phyloP scores from a whole-genome alignment of 73 alveolate genomes.

The Uronychia setigera region DNA sequence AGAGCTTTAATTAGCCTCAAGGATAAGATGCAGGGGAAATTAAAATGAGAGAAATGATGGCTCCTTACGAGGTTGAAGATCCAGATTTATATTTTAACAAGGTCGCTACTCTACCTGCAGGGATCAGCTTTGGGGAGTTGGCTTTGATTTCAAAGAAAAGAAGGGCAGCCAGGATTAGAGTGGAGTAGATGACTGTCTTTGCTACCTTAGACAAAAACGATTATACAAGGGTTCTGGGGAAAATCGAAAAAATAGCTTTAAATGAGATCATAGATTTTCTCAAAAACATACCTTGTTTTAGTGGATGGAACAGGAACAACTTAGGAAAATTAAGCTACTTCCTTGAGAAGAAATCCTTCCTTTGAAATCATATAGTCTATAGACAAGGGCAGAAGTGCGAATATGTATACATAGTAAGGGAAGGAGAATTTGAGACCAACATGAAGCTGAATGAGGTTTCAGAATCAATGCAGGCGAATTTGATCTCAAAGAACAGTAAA shows the following conservation, averaged over 20 bases:
- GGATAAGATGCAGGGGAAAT: neutral
- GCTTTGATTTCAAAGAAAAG: constrained; percentile 1
- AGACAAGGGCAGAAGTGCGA: constrained; percentile 2
- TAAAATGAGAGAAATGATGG: neutral
- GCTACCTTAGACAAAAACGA: constrained; percentile 1
- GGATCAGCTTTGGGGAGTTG: constrained; percentile 27
- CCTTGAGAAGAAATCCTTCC: neutral
- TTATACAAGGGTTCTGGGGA: neutral
- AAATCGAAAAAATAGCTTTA: neutral
- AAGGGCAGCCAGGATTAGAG: constrained; percentile 18
- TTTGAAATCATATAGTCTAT: neutral
- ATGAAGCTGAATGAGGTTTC: neutral
- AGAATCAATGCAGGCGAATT: neutral
- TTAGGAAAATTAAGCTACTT: neutral
- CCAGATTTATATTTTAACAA: constrained; percentile 10
- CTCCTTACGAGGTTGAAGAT: neutral
- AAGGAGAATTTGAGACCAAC: constrained; percentile 11
- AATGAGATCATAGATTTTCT: constrained; percentile 15
- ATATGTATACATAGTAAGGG: neutral
- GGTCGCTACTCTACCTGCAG: constrained; percentile 5
- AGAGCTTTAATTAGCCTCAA: neutral
- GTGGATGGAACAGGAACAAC: constrained; percentile 1
- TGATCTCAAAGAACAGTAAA: neutral
- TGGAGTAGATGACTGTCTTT: neutral
- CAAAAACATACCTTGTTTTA: neutral